Conservation (phyloP, 2,329 filamentous ascomycete genomes). For the Sporothrix mexicana region DNA sequence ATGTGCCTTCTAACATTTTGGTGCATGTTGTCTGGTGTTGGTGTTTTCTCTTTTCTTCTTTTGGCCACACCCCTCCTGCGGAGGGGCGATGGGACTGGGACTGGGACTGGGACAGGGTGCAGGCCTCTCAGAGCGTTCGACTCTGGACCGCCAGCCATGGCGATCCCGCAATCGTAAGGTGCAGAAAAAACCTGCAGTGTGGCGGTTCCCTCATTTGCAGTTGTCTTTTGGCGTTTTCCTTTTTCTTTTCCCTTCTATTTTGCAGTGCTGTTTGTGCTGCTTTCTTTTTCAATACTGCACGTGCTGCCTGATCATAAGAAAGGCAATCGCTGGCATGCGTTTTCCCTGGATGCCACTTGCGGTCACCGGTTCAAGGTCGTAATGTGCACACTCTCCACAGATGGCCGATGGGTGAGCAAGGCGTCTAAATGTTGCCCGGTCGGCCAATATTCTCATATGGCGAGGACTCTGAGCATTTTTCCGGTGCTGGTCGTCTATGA, state of each 20-base stretch:
- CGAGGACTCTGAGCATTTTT: constrained; percentile 8
- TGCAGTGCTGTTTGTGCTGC: background rate
- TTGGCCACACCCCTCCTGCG: constrained; percentile 25
- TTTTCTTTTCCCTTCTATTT: background rate
- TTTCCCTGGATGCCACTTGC: background rate
- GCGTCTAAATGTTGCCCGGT: background rate
- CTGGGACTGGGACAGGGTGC: constrained; percentile 8
- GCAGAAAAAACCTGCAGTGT: constrained; percentile 23
- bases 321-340: background rate
- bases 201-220: constrained; percentile 4
- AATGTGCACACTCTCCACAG: constrained; percentile 20
- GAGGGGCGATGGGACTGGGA: constrained; percentile 9
- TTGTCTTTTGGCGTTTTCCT: background rate
- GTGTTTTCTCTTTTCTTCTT: constrained; percentile 15
- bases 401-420: constrained; percentile 1
- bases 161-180: constrained; percentile 15
- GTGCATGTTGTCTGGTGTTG: background rate
- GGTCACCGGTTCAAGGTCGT: background rate
- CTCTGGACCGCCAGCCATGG: constrained; percentile 20
- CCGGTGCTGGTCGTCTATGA: background rate
- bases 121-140: background rate
- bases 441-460: background rate
- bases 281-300: constrained; percentile 9
- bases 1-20: constrained; percentile 10
- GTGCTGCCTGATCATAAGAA: background rate